Percentiles rank a stretch among this genome's conserved stretches.
phyloP scores from a whole-genome alignment of 2,329 filamentous ascomycete species.

The Aureobasidium sp. region DNA sequence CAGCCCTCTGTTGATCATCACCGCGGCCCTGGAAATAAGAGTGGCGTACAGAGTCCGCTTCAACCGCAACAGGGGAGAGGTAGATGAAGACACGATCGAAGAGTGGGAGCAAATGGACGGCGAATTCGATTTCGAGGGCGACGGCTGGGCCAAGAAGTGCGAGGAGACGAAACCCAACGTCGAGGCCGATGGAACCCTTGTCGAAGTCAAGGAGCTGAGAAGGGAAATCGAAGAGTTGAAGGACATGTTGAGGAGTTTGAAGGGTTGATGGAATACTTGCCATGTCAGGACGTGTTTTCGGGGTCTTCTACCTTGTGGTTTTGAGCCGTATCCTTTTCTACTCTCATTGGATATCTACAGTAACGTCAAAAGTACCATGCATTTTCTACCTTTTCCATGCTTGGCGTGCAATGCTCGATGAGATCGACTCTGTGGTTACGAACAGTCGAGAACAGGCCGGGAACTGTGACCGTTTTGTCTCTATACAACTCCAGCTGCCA shows the following conservation, averaged over 20 bases:
- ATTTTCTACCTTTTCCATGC: neutral
- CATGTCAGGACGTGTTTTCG: too few relatives aligned
- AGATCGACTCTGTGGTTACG: neutral
- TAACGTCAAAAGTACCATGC: neutral
- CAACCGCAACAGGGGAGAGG: constrained; percentile 73
- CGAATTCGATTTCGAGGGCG: constrained; percentile 68
- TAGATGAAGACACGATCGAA: constrained; percentile 78
- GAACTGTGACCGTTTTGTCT: too few relatives aligned
- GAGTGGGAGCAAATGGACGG: constrained; percentile 83
- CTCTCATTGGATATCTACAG: neutral
- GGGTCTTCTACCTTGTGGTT: too few relatives aligned
- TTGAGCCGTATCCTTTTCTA: too few relatives aligned
- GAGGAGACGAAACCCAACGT: constrained; percentile 70
- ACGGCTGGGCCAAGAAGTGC: constrained; percentile 79
- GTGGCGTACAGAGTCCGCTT: constrained; percentile 56
- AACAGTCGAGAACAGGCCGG: neutral
- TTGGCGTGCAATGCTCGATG: neutral
- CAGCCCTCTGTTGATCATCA: constrained; percentile 69
- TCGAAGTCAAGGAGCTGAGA: constrained; percentile 47
- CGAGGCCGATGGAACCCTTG: constrained; percentile 64
- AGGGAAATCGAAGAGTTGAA: constrained; percentile 38
- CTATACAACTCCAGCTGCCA: neutral
- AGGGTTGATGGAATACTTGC: constrained; percentile 14
- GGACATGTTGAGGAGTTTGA: constrained; percentile 27
- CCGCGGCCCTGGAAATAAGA: constrained; percentile 47